These are phyloP conservation scores for Teratosphaeria viscida DNA, from an alignment of 2,329 filamentous ascomycete genomes.

Conservation along the genomic window DNA sequence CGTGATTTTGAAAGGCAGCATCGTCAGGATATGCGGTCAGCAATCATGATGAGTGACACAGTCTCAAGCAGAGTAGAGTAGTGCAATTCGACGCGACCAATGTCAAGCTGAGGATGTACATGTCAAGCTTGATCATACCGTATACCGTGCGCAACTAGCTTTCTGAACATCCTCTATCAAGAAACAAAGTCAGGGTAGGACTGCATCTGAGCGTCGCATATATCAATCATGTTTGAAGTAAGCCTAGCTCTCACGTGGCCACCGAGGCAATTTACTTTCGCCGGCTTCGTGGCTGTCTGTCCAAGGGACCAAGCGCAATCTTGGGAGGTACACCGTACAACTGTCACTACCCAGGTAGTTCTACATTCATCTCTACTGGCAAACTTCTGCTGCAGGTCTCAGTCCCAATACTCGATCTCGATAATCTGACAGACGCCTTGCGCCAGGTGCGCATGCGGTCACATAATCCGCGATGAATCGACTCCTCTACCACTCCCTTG, in stretches of 20 bases:
- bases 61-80: background rate
- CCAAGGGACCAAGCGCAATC: background rate
- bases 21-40: background rate
- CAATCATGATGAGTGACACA: background rate
- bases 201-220: background rate
- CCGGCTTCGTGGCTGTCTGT: background rate
- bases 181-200: background rate
- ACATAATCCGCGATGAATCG: slow-evolving; percentile 11
- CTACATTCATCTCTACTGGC: background rate
- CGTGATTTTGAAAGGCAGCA: background rate
- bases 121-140: background rate
- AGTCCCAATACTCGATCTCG: background rate
- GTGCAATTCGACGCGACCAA: background rate
- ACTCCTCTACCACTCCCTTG: slow-evolving; percentile 26
- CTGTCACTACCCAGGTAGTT: background rate
- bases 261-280: background rate
- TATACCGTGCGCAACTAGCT: background rate
- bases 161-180: background rate
- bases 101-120: background rate
- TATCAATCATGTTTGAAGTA: background rate
- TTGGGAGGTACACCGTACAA: background rate
- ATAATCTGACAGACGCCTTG: background rate
- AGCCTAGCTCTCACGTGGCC: background rate
- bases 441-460: background rate
- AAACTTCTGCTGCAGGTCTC: background rate